Base-by-base conservation (phyloP, 768 basidiomycete species). In the Pholiota molesta region DNA sequence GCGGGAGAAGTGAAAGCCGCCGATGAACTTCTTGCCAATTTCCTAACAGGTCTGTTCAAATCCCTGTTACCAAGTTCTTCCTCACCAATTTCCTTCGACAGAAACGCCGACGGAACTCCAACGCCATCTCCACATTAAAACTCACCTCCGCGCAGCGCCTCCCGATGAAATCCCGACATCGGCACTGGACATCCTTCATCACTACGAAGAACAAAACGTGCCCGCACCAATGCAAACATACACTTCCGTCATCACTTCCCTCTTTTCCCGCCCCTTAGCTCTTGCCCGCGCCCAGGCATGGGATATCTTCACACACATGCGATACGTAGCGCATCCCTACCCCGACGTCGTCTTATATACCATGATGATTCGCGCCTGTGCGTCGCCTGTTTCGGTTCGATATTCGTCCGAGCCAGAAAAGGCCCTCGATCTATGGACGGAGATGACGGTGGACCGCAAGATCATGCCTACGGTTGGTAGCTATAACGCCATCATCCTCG, bases 291-390 rank as follows among this genome's bases (percentile, higher is more conserved):
- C 92, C 0, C 89, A 93, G 62, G 96, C 92, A 2, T 97, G 94
- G 94, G 94, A 99, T 70, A 83, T 98, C 42, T 98, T 94, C 73
- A 80, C 91, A 2, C 97, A 99, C 74, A 96, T 97, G 92, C 92
- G 97, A 51, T 95, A 97, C 63, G 92, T 93, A 14, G 94, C 97
- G 0, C 95, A 99, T 71, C 88, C 94, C 0, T 77, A 78, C 3
- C 95, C 96, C 0, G 87, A 91, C 64, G 79, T 79, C 14, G 73
- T 81, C 23, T 78, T 96, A 7, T 99, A 94, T 75, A 83, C 87
- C 0, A 71, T 85, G 37, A 97, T 99, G 95, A 94, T 99, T 66
- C 83, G 84, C 5, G 91, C 94, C 0, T 98, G 96, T 64, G 90
- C 90, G 0, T 80, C 81, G 5, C 78, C 83, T 4, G 69, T 80